phyloP scores from a whole-genome alignment of 768 basidiomycete genomes.

The Podaxis pistillaris region DNA sequence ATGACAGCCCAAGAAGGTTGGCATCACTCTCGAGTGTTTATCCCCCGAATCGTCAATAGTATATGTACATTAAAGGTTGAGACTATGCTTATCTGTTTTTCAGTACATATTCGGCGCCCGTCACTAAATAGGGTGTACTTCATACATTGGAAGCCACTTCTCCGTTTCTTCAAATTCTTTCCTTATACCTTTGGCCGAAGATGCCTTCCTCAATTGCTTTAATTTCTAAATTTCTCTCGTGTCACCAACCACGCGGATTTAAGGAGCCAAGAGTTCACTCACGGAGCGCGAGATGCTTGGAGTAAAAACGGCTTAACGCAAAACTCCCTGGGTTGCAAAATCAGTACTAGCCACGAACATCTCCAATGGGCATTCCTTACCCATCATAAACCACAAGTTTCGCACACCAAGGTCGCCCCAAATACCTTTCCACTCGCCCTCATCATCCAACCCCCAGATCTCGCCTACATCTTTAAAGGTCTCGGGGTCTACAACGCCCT shows the following conservation, averaged over 20 bases:
- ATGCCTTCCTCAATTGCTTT: background rate
- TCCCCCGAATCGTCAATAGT: too few relatives aligned
- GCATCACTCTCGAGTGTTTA: too few relatives aligned
- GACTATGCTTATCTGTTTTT: too few relatives aligned
- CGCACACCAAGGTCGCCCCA: constrained; percentile 51
- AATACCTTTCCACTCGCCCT: constrained; percentile 57
- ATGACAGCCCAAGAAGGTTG: too few relatives aligned
- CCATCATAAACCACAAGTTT: constrained; percentile 60
- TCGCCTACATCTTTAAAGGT: constrained; percentile 41
- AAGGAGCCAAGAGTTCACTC: background rate
- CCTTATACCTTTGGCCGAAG: background rate
- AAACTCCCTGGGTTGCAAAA: background rate
- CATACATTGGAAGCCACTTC: background rate
- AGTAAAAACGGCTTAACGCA: background rate
- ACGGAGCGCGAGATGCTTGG: background rate
- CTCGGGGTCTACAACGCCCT: constrained; percentile 39
- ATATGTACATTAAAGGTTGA: too few relatives aligned
- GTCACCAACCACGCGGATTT: background rate
- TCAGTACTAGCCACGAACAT: background rate
- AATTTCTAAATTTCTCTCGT: background rate
- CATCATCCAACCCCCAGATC: constrained; percentile 61
- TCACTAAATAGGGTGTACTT: too few relatives aligned
- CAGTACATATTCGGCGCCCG: too few relatives aligned
- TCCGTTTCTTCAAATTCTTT: background rate
- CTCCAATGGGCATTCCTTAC: constrained; percentile 23